phyloP scores from a whole-genome alignment of 768 basidiomycete species.

The Lactarius quietus region DNA sequence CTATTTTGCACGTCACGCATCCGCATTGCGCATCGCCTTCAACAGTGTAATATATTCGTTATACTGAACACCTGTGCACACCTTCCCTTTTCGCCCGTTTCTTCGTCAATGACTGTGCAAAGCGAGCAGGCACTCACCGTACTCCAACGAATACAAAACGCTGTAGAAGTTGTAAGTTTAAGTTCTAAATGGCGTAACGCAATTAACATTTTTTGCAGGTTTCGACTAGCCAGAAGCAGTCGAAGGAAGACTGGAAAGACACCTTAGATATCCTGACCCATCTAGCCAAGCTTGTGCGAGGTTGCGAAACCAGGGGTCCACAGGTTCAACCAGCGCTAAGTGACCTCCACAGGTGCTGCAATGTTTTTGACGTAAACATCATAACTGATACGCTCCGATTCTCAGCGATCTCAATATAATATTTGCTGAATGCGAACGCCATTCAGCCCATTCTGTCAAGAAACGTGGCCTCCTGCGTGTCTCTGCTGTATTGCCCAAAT shows the following conservation, averaged over 20 bases:
- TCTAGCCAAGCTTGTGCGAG: constrained; percentile 7
- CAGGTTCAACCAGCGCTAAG: constrained; percentile 13
- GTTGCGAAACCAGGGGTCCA: neutral
- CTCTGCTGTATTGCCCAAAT: constrained; percentile 15
- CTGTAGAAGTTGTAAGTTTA: constrained; percentile 13
- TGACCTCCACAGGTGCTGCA: constrained; percentile 2
- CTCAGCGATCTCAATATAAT: constrained; percentile 11
- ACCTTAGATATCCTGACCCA: constrained; percentile 3
- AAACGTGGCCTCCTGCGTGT: constrained; percentile 9
- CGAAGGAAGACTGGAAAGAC: constrained; percentile 2
- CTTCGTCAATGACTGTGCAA: constrained; percentile 16
- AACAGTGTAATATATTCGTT: constrained; percentile 8
- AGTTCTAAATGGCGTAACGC: neutral
- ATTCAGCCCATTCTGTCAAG: neutral
- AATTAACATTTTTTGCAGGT: neutral
- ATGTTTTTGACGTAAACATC: neutral
- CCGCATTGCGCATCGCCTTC: constrained; percentile 14
- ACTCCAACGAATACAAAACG: constrained; percentile 11
- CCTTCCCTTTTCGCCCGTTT: neutral
- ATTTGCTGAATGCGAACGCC: constrained; percentile 4
- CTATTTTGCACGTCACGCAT: neutral
- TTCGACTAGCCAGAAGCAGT: constrained; percentile 13
- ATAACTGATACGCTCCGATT: neutral
- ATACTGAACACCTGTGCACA: constrained; percentile 1
- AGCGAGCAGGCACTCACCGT: constrained; percentile 18